Percentiles rank a stretch among this genome's conserved stretches.
phyloP scores from a whole-genome alignment of 805 yeast genomes.

The Hanseniaspora lachancei region DNA sequence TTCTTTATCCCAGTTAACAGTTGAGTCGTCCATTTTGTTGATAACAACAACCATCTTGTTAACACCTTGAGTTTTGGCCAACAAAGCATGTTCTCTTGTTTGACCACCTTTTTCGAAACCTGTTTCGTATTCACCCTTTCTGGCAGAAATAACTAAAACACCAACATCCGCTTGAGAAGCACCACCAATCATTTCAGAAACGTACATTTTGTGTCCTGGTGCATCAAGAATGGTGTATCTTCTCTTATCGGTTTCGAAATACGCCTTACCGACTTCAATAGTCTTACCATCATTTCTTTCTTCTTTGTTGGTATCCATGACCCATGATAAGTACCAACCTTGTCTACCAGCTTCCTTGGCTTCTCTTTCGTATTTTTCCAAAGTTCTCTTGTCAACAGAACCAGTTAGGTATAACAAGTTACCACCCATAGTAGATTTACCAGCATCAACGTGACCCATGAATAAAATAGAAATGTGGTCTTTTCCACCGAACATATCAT shows the following conservation, averaged over 20 bases:
- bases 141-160: constrained; percentile 88
- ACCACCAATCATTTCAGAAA: constrained; percentile 98
- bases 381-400: constrained; percentile 95
- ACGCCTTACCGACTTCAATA: constrained; percentile 96
- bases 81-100: constrained; percentile 92
- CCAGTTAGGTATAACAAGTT: constrained; percentile 86
- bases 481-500: constrained; percentile 91
- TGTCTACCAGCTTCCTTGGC: constrained; percentile 99
- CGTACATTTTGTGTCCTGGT: constrained; percentile 98
- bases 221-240: constrained; percentile 97
- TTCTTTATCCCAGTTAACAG: constrained; percentile 90
- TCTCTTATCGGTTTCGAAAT: constrained; percentile 94
- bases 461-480: constrained; percentile 93
- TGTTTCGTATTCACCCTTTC: constrained; percentile 99
- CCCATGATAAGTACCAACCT: constrained; percentile 99
- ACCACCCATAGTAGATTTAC: constrained; percentile 99
- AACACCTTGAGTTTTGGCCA: constrained; percentile 98
- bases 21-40: constrained; percentile 98
- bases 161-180: constrained; percentile 99
- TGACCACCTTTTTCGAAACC: constrained; percentile 99
- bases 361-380: constrained; percentile 94
- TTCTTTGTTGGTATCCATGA: constrained; percentile 97
- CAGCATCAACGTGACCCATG: constrained; percentile 99
- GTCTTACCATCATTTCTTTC: constrained; percentile 99
- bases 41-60: constrained; percentile 85